These are phyloP conservation scores for Fagopyrum tataricum DNA, from an alignment of 148 eudicot genomes.

Conservation along the genomic window DNA sequence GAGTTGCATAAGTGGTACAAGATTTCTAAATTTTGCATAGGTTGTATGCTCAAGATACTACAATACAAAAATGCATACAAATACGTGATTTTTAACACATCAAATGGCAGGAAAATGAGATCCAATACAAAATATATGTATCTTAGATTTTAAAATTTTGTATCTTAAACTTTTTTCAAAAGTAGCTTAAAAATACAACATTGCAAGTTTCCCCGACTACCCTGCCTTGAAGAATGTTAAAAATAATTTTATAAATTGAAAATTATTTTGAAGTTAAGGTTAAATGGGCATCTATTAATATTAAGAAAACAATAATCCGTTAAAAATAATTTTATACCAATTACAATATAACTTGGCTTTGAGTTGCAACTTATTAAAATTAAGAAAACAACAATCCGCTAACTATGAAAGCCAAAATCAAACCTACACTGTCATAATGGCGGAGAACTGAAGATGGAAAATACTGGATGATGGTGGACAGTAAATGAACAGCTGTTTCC, in stretches of 20 bases:
- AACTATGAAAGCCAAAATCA: not conserved
- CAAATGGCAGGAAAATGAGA: not conserved
- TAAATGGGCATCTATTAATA: not conserved
- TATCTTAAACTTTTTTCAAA: no score
- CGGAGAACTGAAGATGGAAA: conserved; percentile 69
- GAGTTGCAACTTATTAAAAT: not conserved
- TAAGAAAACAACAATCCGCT: not conserved
- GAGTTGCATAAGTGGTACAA: no score
- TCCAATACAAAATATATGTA: not conserved
- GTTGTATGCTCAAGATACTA: no score
- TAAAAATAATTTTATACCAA: not conserved
- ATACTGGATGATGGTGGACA: conserved; percentile 39
- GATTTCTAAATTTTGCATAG: not conserved
- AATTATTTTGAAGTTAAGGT: not conserved
- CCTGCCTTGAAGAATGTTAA: not conserved
- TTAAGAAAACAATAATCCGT: no score
- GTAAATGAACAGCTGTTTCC: conserved; percentile 60
- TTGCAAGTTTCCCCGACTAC: not conserved
- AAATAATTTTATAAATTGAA: not conserved
- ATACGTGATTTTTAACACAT: no score
- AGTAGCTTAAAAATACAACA: not conserved
- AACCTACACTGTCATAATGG: conserved; percentile 60
- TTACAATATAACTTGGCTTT: not conserved
- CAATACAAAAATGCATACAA: no score
- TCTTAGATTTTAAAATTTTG: not conserved